Evolutionary conservation across 2,329 filamentous ascomycete genomes (phyloP).

Genomic region (Orbilia blumenaviensis): DNA sequence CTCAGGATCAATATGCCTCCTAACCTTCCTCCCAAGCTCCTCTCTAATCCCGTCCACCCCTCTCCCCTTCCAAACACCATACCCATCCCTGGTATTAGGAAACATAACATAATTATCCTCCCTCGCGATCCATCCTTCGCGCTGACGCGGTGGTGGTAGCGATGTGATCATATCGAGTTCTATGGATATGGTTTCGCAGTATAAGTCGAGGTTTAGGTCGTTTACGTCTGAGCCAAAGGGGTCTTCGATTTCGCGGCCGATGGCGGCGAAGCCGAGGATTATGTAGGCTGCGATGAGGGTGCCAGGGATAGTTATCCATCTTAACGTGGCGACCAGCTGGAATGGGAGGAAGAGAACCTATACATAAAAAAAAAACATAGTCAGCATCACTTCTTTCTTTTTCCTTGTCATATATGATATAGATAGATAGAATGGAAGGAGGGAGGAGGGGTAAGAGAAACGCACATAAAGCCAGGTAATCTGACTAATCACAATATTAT

Average conservation of each 20-base stretch:
- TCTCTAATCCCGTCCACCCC: constrained; percentile 63
- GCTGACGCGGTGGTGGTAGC: constrained; percentile 1
- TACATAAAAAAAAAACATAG: not conserved
- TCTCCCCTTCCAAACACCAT: constrained; percentile 64
- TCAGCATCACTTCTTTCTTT: constrained; percentile 57
- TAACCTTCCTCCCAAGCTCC: constrained; percentile 37
- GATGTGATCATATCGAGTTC: constrained; percentile 44
- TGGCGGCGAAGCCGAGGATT: constrained; percentile 60
- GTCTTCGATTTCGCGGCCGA: constrained; percentile 84
- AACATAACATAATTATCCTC: constrained; percentile 61
- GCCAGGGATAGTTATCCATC: constrained; percentile 80
- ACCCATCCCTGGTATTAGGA: constrained; percentile 63
- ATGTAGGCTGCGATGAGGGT: constrained; percentile 79
- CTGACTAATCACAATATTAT: constrained; percentile 85
- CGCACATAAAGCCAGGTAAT: constrained; percentile 83
- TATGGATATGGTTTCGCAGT: constrained; percentile 75
- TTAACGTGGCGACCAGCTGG: constrained; percentile 73
- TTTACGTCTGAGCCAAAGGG: constrained; percentile 86
- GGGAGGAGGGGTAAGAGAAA: too few relatives aligned
- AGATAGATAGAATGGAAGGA: too few relatives aligned
- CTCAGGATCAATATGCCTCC: constrained; percentile 23
- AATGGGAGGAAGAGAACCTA: constrained; percentile 72
- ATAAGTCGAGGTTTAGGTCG: constrained; percentile 78
- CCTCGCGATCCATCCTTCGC: constrained; percentile 13
- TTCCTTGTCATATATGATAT: too few relatives aligned